These are phyloP conservation scores for Microbotryomycetes sp. DNA, from an alignment of 1,284 basidiomycete genomes.

Conservation along the genomic window DNA sequence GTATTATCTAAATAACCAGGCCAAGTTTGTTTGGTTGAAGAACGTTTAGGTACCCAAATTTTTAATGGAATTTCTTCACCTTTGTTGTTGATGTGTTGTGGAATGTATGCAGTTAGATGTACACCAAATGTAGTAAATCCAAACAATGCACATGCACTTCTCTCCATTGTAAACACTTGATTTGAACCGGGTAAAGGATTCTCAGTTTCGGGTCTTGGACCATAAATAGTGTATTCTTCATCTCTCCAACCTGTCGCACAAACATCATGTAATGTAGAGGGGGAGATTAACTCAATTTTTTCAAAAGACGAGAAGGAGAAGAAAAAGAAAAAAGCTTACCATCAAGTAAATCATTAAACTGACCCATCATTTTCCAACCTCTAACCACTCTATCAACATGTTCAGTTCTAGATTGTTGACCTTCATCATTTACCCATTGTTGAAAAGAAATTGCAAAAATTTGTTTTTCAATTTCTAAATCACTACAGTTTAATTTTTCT, in stretches of 20 bases:
- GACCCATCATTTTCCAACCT: slow-evolving; percentile 42
- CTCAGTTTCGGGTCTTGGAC: slow-evolving; percentile 48
- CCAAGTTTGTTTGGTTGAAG: slow-evolving; percentile 74
- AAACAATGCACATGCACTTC: slow-evolving; percentile 79
- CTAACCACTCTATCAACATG: slow-evolving; percentile 41
- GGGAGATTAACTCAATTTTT: background rate
- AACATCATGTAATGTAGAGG: background rate
- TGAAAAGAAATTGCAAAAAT: slow-evolving; percentile 29
- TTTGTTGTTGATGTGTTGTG: slow-evolving; percentile 38
- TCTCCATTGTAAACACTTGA: slow-evolving; percentile 79
- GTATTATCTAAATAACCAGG: slow-evolving; percentile 55
- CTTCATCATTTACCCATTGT: slow-evolving; percentile 34
- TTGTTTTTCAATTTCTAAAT: background rate
- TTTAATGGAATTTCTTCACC: slow-evolving; percentile 34
- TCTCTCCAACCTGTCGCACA: slow-evolving; percentile 60
- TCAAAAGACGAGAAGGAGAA: background rate
- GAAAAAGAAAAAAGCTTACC: slow-evolving; percentile 37
- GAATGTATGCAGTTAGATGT: slow-evolving; percentile 58
- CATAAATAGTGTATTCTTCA: slow-evolving; percentile 77
- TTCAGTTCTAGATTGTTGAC: slow-evolving; percentile 36
- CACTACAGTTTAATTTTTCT: background rate
- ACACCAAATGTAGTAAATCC: slow-evolving; percentile 83
- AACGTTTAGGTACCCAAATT: slow-evolving; percentile 83
- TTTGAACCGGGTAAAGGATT: slow-evolving; percentile 46
- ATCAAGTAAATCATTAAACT: slow-evolving; percentile 43